Conservation (phyloP, 768 basidiomycete genomes). For the Gymnopilus junonius region DNA sequence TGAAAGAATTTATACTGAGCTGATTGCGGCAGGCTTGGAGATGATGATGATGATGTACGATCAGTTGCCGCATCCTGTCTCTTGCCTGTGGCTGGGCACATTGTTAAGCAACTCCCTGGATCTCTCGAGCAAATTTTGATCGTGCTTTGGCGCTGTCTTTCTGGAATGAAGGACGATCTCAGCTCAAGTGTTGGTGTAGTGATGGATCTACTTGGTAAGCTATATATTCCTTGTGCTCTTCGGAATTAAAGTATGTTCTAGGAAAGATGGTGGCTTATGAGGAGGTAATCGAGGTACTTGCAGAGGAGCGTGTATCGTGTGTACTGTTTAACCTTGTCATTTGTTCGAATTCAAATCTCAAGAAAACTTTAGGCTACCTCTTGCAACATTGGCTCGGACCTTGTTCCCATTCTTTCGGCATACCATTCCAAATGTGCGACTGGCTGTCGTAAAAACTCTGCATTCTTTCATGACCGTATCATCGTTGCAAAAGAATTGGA, state of each 20-base stretch:
- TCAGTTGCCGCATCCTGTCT: constrained; percentile 93
- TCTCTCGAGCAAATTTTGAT: constrained; percentile 75
- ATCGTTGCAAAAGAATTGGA: constrained; percentile 80
- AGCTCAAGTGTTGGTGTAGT: constrained; percentile 96
- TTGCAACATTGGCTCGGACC: constrained; percentile 82
- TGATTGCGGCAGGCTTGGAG: constrained; percentile 64
- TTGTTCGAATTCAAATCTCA: not conserved
- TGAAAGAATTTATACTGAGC: not conserved
- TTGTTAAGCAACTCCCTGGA: constrained; percentile 77
- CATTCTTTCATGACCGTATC: constrained; percentile 83
- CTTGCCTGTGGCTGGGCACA: constrained; percentile 80
- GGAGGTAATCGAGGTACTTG: constrained; percentile 77
- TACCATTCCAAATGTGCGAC: constrained; percentile 90
- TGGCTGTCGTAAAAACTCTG: constrained; percentile 90
- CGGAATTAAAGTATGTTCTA: constrained; percentile 30
- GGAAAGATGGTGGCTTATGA: constrained; percentile 84
- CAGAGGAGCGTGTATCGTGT: constrained; percentile 70
- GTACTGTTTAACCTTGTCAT: constrained; percentile 33
- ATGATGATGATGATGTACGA: constrained; percentile 94
- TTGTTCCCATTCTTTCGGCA: constrained; percentile 98
- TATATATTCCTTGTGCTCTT: not conserved
- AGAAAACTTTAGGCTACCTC: constrained; percentile 58
- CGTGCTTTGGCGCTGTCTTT: constrained; percentile 89
- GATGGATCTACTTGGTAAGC: constrained; percentile 92
- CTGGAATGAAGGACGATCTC: constrained; percentile 94